Percentiles rank a stretch among this genome's conserved stretches.
Evolutionary conservation across 176 grass and related monocot genomes (phyloP).

Genomic region (Panicum miliaceum): DNA sequence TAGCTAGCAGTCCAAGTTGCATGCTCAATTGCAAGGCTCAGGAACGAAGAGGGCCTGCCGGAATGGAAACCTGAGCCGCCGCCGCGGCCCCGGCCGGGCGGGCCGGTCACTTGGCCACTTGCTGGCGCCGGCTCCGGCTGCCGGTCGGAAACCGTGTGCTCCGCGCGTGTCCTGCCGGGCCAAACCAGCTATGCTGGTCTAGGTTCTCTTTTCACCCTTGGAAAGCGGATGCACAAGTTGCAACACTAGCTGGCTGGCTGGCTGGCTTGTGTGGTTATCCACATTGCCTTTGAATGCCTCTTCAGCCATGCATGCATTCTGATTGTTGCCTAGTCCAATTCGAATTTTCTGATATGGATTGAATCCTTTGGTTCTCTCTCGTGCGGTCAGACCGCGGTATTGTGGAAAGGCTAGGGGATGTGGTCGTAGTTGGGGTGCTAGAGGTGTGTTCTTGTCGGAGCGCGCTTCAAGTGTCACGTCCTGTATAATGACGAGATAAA

Average conservation of each 20-base stretch:
- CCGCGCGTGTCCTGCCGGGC: neutral
- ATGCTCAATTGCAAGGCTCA: neutral
- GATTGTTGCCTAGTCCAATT: neutral
- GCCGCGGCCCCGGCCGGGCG: neutral
- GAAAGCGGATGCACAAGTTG: slow-evolving; percentile 15
- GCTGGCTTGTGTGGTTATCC: neutral
- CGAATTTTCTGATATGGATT: neutral
- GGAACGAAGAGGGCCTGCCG: neutral
- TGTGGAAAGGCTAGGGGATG: neutral
- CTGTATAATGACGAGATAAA: neutral
- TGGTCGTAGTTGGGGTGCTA: slow-evolving; percentile 27
- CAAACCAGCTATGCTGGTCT: slow-evolving; percentile 27
- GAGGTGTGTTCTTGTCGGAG: neutral
- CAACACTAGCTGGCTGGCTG: neutral
- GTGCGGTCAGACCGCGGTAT: slow-evolving; percentile 7
- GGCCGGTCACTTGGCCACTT: slow-evolving; percentile 33
- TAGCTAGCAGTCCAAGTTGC: neutral
- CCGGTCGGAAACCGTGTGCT: slow-evolving; percentile 31
- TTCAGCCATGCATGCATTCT: neutral
- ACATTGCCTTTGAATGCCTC: neutral
- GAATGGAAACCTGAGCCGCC: slow-evolving; percentile 7
- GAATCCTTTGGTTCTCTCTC: neutral
- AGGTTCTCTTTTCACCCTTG: neutral
- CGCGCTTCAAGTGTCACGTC: neutral
- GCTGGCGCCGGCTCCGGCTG: neutral